A percentile compares a stretch with the other conserved stretches of the same genome.
Conservation (phyloP, 495 filamentous ascomycete species). For the Aspergillus campestris region DNA sequence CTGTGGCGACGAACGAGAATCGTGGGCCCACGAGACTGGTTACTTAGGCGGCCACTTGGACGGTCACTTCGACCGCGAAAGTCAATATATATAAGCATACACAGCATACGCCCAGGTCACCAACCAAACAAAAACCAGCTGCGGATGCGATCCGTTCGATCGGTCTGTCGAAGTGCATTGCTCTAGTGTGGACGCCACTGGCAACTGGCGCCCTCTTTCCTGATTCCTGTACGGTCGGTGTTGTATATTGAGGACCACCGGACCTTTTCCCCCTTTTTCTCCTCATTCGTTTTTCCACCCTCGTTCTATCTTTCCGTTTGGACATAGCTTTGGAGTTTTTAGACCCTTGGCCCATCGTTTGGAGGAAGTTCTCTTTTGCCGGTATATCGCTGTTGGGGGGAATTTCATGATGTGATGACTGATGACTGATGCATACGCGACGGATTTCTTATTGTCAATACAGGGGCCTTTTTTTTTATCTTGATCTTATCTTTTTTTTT, state of each 20-base stretch:
- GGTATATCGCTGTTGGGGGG: constrained; percentile 6
- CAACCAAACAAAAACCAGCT: neutral
- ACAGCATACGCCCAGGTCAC: neutral
- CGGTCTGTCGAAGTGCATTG: neutral
- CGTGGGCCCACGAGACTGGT: constrained; percentile 45
- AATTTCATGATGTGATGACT: constrained; percentile 36
- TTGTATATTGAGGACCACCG: constrained; percentile 7
- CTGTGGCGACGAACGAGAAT: constrained; percentile 79
- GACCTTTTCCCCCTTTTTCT: constrained; percentile 4
- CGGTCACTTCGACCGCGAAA: constrained; percentile 2
- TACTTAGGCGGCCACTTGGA: constrained; percentile 15
- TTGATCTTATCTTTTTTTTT: no score
- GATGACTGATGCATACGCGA: constrained; percentile 34
- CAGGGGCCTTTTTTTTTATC: constrained; percentile 13
- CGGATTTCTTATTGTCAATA: constrained; percentile 5
- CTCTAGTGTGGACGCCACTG: neutral
- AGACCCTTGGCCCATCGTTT: constrained; percentile 13
- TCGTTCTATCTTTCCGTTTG: constrained; percentile 1
- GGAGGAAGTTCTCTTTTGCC: constrained; percentile 7
- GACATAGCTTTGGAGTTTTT: constrained; percentile 12
- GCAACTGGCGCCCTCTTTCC: constrained; percentile 3
- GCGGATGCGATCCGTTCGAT: no score
- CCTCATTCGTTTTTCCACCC: constrained; percentile 3
- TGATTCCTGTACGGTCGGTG: constrained; percentile 6
- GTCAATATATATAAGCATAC: neutral